Base-by-base conservation (phyloP, 2,329 filamentous ascomycete species). In the Alternaria viburni region DNA sequence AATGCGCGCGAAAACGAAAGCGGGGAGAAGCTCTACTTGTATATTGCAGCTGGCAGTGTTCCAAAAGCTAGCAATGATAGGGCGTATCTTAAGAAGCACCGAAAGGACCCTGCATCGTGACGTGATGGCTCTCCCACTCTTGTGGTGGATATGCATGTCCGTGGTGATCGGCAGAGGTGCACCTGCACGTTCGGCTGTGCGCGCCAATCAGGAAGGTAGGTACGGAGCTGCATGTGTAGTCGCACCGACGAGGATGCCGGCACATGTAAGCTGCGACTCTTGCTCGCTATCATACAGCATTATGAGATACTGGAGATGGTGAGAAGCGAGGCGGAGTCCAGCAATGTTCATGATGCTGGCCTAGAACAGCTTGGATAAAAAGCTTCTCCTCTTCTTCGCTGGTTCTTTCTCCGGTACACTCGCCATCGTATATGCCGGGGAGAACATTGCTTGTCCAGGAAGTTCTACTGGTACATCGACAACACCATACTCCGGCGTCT, bases 351-450 rank as follows among this genome's bases (percentile, higher is more conserved):
- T 32, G 12, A 52, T 45, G 12, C 5, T 21, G 19, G 30, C 19
- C 65, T 36, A 69, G 44, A 74, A 74, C 13, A 74, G 19, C 47
- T 61, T 74, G 50, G 69, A 75, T 1, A 74, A 54, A 19, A 72
- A 72, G 19, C 61, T 68, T 55, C 65, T 70, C 64, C 71, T 75
- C 52, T 76, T 75, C 67, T 73, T 57, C 26, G 15, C 28, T 54
- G 55, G 51, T 36, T 43, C 10, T 23, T 54, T 70, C 32, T 23
- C 50, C 11, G 25, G 43, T 13, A 55, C n/a, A 12, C 21, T 23
- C 12, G 65, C 43, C 21, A 61, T 43, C n/a, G 69, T 57, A n/a
- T 63, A 41, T 25, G 68, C 55, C 32, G 59, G 44, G 12, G 67
- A 65, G n/a, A 65, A 46, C 36, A 62, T 41, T 13, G 56, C 36